phyloP scores from a whole-genome alignment of 306 rosid species.

The Lathyrus aphaca region DNA sequence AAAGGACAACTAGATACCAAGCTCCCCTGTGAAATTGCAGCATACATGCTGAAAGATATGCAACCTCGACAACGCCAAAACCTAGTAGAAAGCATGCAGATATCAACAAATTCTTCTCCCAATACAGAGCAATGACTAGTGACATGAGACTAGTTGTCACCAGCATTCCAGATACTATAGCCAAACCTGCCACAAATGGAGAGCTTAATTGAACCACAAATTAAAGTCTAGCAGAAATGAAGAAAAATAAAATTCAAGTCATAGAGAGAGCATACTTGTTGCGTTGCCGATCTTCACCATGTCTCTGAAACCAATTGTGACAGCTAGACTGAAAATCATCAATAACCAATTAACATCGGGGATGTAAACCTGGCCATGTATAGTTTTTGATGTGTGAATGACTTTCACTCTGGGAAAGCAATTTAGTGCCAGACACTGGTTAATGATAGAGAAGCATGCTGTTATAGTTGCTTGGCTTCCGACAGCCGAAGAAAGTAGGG shows the following conservation, averaged over 20 bases:
- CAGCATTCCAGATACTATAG: slow-evolving; percentile 71
- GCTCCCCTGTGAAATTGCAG: slow-evolving; percentile 75
- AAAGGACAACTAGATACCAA: slow-evolving; percentile 72
- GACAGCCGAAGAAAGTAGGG: slow-evolving; percentile 74
- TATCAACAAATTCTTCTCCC: slow-evolving; percentile 64
- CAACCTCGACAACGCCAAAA: slow-evolving; percentile 65
- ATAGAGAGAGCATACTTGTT: slow-evolving; percentile 32
- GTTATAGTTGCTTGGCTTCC: slow-evolving; percentile 97
- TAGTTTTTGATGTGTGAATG: slow-evolving; percentile 79
- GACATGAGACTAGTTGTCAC: slow-evolving; percentile 83
- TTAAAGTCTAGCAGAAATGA: neutral
- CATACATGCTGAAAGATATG: slow-evolving; percentile 68
- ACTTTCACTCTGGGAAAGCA: slow-evolving; percentile 96
- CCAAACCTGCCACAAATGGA: slow-evolving; percentile 58
- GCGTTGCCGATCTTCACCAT: slow-evolving; percentile 77
- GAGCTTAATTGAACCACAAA: neutral
- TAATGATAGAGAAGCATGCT: slow-evolving; percentile 77
- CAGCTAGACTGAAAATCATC: slow-evolving; percentile 77
- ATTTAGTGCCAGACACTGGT: slow-evolving; percentile 80
- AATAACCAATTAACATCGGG: slow-evolving; percentile 90
- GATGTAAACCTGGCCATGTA: slow-evolving; percentile 79
- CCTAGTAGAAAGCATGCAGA: slow-evolving; percentile 56
- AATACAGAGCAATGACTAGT: slow-evolving; percentile 68
- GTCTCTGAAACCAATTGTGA: slow-evolving; percentile 67
- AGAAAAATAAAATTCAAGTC: neutral